Conservation (phyloP, 495 filamentous ascomycete species). For the Pseudomonodictys pantanalensis region DNA sequence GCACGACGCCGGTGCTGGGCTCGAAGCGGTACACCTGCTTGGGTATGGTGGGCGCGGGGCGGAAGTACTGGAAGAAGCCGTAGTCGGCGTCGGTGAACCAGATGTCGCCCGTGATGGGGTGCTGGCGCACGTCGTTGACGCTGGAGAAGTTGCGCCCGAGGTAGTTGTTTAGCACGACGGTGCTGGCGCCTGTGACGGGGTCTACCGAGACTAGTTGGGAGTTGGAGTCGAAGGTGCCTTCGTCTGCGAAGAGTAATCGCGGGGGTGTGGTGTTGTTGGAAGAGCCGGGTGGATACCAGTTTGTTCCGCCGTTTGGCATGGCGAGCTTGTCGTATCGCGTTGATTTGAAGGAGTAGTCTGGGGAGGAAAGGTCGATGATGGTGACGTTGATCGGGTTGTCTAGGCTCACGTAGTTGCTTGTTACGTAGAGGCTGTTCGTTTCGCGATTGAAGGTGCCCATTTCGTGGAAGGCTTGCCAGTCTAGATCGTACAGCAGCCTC, state of each 20-base stretch:
- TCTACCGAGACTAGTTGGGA: constrained; percentile 34
- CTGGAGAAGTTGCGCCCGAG: constrained; percentile 38
- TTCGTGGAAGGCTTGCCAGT: constrained; percentile 53
- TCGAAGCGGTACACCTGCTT: constrained; percentile 55
- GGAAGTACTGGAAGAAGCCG: constrained; percentile 47
- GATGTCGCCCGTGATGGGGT: constrained; percentile 47
- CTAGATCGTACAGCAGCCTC: constrained; percentile 27
- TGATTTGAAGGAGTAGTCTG: constrained; percentile 41
- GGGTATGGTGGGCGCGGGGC: constrained; percentile 48
- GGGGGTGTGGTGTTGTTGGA: constrained; percentile 30
- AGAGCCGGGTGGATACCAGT: constrained; percentile 31
- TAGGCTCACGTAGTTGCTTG: constrained; percentile 48
- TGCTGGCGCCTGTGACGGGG: constrained; percentile 32
- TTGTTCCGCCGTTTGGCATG: constrained; percentile 39
- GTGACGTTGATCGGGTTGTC: constrained; percentile 40
- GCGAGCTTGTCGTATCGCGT: constrained; percentile 38
- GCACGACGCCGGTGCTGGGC: constrained; percentile 47
- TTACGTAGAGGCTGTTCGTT: constrained; percentile 56
- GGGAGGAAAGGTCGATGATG: constrained; percentile 31
- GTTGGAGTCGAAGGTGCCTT: constrained; percentile 34
- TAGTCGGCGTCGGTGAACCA: constrained; percentile 59
- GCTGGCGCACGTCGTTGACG: constrained; percentile 36
- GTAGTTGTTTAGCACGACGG: constrained; percentile 35
- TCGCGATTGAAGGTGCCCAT: constrained; percentile 54
- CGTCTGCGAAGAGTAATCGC: constrained; percentile 37